Evolutionary conservation across 192 early-diverging fungal genomes (phyloP).

Genomic region (Podila epicladia): DNA sequence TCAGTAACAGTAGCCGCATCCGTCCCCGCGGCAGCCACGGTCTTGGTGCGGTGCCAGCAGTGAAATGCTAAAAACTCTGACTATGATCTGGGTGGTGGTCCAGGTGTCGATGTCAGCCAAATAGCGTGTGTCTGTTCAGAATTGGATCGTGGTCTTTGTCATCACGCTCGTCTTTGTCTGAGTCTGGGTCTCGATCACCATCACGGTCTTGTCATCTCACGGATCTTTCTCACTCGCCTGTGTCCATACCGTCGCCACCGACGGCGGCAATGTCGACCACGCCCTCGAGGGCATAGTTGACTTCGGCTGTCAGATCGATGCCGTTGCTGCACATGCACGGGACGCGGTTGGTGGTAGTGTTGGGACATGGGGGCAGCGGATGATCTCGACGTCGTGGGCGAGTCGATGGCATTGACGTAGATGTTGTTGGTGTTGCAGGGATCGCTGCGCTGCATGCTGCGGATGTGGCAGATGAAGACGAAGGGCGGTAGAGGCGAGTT

Average conservation of each 20-base stretch:
- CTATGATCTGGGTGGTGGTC: no score
- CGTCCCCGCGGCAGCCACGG: neutral
- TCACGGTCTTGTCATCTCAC: neutral
- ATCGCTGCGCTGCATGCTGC: no score
- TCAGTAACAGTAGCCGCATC: neutral
- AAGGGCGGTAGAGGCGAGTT: no score
- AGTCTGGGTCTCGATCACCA: no score
- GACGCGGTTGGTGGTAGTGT: slow-evolving; percentile 10
- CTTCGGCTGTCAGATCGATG: slow-evolving; percentile 31
- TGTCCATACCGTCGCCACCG: slow-evolving; percentile 3
- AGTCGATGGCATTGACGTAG: neutral
- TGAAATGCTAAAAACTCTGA: no score
- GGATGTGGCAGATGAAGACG: no score
- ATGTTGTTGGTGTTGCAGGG: slow-evolving; percentile 14
- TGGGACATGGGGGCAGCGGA: slow-evolving; percentile 26
- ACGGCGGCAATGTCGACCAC: no score
- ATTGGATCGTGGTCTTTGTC: neutral
- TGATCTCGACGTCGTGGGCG: slow-evolving; percentile 14
- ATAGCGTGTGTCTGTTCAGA: neutral
- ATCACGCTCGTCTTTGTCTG: no score
- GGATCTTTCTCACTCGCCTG: slow-evolving; percentile 23
- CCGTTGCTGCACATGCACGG: slow-evolving; percentile 43
- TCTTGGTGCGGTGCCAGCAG: no score
- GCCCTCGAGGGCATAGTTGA: slow-evolving; percentile 32
- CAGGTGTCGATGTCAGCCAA: no score